Evolutionary conservation across 352 stramenopile species (phyloP).

Genomic region (Globisporangium carolinianum): DNA sequence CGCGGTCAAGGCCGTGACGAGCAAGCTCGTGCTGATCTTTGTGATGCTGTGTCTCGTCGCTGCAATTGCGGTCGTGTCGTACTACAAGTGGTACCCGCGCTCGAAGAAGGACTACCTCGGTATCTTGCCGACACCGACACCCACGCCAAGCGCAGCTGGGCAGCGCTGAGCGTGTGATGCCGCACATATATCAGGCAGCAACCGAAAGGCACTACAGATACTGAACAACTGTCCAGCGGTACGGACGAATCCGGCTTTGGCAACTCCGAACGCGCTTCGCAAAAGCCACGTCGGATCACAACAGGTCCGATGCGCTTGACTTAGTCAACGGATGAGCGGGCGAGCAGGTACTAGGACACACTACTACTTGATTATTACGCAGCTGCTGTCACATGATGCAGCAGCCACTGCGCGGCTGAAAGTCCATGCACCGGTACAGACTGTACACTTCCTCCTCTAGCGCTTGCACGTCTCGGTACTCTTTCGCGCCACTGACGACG

Average conservation of each 20-base stretch:
- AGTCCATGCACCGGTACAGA: slow-evolving; percentile 14
- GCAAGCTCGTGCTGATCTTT: slow-evolving; percentile 47
- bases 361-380: too few species aligned
- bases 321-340: too few species aligned
- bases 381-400: slow-evolving; percentile 8
- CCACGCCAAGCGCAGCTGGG: not conserved
- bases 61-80: slow-evolving; percentile 58
- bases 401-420: slow-evolving; percentile 5
- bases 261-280: too few species aligned
- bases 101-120: slow-evolving; percentile 66
- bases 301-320: too few species aligned
- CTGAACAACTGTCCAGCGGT: too few species aligned
- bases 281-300: too few species aligned
- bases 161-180: not conserved
- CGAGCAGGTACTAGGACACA: too few species aligned
- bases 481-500: slow-evolving; percentile 4
- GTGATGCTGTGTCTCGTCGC: slow-evolving; percentile 49
- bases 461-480: slow-evolving; percentile 5
- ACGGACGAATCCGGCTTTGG: too few species aligned
- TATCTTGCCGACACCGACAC: slow-evolving; percentile 26
- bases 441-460: slow-evolving; percentile 14
- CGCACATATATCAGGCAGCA: not conserved
- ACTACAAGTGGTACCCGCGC: slow-evolving; percentile 75
- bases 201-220: not conserved
- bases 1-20: slow-evolving; percentile 52